A percentile compares a stretch with the other conserved stretches of the same genome.
Conservation (phyloP, 2,329 filamentous ascomycete species). For the Pseudocercospora fuligena region DNA sequence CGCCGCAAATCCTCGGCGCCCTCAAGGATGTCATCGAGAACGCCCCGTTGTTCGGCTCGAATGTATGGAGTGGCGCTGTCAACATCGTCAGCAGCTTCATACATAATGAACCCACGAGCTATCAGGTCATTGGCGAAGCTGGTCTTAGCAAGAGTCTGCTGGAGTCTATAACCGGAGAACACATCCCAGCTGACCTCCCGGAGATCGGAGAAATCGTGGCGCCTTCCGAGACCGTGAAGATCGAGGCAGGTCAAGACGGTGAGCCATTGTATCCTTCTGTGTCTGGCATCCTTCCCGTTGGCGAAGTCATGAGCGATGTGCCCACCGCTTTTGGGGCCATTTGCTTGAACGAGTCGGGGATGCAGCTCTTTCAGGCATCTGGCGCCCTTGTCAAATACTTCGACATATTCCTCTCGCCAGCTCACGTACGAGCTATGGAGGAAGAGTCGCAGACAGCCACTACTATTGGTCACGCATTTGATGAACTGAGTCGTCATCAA, state of each 20-base stretch:
- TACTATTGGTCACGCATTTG: slow-evolving; percentile 81
- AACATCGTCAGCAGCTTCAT: slow-evolving; percentile 95
- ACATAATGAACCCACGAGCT: slow-evolving; percentile 98
- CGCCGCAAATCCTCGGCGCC: slow-evolving; percentile 78
- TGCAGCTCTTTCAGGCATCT: slow-evolving; percentile 84
- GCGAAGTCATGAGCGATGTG: slow-evolving; percentile 85
- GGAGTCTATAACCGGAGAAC: slow-evolving; percentile 68
- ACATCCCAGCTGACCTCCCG: slow-evolving; percentile 34
- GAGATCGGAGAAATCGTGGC: slow-evolving; percentile 29
- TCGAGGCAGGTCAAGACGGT: slow-evolving; percentile 28
- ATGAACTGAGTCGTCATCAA: slow-evolving; percentile 93
- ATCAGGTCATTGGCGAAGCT: slow-evolving; percentile 91
- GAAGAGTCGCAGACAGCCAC: slow-evolving; percentile 69
- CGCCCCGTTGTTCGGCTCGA: slow-evolving; percentile 79
- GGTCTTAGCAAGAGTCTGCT: slow-evolving; percentile 86
- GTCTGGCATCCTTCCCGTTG: slow-evolving; percentile 77
- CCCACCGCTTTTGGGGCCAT: slow-evolving; percentile 91
- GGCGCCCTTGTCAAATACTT: slow-evolving; percentile 84
- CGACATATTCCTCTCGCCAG: slow-evolving; percentile 93
- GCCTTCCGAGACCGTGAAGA: slow-evolving; percentile 12
- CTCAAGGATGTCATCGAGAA: slow-evolving; percentile 83
- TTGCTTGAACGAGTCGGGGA: slow-evolving; percentile 83
- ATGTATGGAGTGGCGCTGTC: slow-evolving; percentile 94
- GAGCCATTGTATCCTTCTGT: slow-evolving; percentile 34
- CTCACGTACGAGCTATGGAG: slow-evolving; percentile 84